Conservation (phyloP, 2,329 filamentous ascomycete genomes). For the Cladosporium cucumerinum region DNA sequence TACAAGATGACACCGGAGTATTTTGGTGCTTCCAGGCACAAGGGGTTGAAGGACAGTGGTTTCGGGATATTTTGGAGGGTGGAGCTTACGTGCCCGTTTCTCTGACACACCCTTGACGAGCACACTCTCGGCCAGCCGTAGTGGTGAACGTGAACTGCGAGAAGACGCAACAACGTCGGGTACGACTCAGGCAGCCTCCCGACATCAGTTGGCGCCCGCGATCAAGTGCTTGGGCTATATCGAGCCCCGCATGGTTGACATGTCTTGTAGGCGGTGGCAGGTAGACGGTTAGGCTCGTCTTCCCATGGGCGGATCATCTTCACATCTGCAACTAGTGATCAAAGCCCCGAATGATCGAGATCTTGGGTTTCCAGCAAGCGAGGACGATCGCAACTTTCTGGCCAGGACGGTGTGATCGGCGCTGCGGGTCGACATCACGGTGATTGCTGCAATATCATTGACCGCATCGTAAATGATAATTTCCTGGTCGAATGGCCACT, state of each 20-base stretch:
- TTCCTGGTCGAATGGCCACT: not conserved
- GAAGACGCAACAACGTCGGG: not conserved
- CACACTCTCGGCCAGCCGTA: not conserved
- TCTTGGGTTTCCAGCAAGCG: constrained; percentile 4
- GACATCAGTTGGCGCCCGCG: not conserved
- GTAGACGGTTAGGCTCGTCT: not conserved
- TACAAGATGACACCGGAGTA: constrained; percentile 8
- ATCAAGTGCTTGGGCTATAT: not conserved
- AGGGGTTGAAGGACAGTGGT: not conserved
- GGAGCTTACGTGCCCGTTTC: not conserved
- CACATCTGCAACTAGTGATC: constrained; percentile 11
- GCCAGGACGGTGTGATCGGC: constrained; percentile 1
- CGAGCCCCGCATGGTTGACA: not conserved
- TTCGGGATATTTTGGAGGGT: constrained; percentile 5
- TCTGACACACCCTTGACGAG: constrained; percentile 9
- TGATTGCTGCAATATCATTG: not conserved
- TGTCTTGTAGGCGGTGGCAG: constrained; percentile 4
- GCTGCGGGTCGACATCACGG: not conserved
- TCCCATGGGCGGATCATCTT: constrained; percentile 2
- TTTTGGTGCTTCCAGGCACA: not conserved
- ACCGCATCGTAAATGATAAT: not conserved
- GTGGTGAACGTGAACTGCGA: not conserved
- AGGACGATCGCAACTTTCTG: not conserved
- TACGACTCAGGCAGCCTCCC: not conserved
- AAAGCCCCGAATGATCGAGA: constrained; percentile 5